These are phyloP conservation scores for Trifolium fragiferum DNA, from an alignment of 306 rosid species.

Conservation along the genomic window DNA sequence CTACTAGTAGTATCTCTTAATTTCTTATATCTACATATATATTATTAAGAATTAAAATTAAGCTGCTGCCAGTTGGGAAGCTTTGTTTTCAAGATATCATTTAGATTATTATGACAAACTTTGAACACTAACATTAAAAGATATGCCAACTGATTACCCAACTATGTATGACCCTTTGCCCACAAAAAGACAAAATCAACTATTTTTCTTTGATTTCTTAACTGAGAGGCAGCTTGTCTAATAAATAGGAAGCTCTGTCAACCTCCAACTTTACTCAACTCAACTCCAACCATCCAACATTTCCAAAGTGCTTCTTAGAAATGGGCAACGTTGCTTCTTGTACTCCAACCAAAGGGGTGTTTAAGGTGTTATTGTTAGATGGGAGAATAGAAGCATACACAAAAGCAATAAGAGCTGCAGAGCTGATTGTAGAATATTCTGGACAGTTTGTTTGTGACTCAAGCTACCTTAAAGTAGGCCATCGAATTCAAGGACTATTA, in stretches of 20 bases:
- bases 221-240: conserved; percentile 32
- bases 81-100: conserved; percentile 22
- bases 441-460: conserved; percentile 80
- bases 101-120: conserved; percentile 37
- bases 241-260: conserved; percentile 45
- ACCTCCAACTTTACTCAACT: not conserved
- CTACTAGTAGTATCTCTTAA: conserved; percentile 25
- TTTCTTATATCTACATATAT: not conserved
- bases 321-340: conserved; percentile 88
- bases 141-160: conserved; percentile 51
- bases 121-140: conserved; percentile 20
- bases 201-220: conserved; percentile 37
- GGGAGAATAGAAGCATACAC: conserved; percentile 65
- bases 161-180: conserved; percentile 8
- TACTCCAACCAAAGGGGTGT: conserved; percentile 58
- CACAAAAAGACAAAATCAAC: conserved; percentile 45
- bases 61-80: conserved; percentile 47
- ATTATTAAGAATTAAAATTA: conserved; percentile 29
- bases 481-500: conserved; percentile 74
- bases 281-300: not conserved
- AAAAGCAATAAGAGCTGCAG: conserved; percentile 71
- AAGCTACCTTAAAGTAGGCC: conserved; percentile 69
- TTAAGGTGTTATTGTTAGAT: conserved; percentile 57
- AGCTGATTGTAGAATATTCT: conserved; percentile 66
- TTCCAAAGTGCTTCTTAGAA: conserved; percentile 18